These are phyloP conservation scores for Fraxinus anomala DNA, from an alignment of 257 asterid species.

Conservation along the genomic window DNA sequence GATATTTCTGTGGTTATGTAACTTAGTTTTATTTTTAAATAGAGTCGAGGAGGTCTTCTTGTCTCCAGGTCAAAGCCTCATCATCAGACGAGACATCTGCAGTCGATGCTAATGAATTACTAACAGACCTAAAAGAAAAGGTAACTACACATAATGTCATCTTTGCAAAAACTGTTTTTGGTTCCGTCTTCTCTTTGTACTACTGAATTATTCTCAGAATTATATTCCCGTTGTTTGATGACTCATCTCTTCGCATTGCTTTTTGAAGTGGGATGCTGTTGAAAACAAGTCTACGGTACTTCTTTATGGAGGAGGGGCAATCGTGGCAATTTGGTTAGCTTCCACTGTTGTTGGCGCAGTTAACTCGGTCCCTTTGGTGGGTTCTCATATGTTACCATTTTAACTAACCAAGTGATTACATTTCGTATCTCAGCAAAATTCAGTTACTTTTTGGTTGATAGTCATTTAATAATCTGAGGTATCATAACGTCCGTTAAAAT, in stretches of 20 bases:
- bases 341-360: conserved; percentile 73
- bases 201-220: neutral
- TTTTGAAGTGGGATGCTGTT: conserved; percentile 84
- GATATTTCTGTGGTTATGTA: conserved; percentile 16
- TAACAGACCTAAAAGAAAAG: conserved; percentile 82
- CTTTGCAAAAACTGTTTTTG: neutral
- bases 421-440: neutral
- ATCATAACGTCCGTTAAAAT: neutral
- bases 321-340: conserved; percentile 85
- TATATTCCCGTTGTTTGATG: neutral
- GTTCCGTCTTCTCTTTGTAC: neutral
- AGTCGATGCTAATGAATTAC: conserved; percentile 64
- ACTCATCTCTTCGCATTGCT: neutral
- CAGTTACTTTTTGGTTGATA: neutral
- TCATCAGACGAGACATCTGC: conserved; percentile 72
- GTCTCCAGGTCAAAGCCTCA: conserved; percentile 62
- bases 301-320: conserved; percentile 81
- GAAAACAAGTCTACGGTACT: conserved; percentile 84
- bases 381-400: conserved; percentile 20
- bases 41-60: conserved; percentile 60
- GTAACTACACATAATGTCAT: conserved; percentile 33
- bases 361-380: conserved; percentile 91
- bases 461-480: neutral
- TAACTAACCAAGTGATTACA: neutral
- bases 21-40: conserved; percentile 32